phyloP scores from a whole-genome alignment of 1,139 yeast species.

The Saccharomyces pastorianus region DNA sequence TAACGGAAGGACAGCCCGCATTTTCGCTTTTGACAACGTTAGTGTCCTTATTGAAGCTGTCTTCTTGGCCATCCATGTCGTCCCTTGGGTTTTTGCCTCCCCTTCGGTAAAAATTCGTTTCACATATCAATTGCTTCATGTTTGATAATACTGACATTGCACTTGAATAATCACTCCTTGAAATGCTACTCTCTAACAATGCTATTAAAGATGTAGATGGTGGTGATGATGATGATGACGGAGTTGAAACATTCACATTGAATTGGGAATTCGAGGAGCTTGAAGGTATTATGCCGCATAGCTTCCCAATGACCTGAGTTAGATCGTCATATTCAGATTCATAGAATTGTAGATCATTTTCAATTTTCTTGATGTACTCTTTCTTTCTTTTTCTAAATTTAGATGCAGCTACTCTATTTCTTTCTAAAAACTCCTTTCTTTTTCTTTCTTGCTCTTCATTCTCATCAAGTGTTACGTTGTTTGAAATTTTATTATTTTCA shows the following conservation, averaged over 20 bases:
- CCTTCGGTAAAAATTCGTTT: conserved; percentile 21
- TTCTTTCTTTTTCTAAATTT: conserved; percentile 94
- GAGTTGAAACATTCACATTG: not conserved
- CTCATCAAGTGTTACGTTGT: conserved; percentile 12
- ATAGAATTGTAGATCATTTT: conserved; percentile 62
- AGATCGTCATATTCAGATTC: conserved; percentile 65
- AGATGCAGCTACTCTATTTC: conserved; percentile 91
- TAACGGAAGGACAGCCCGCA: not conserved
- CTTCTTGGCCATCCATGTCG: not conserved
- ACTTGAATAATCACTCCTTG: conserved; percentile 18
- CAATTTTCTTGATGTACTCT: conserved; percentile 77
- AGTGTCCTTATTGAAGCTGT: not conserved
- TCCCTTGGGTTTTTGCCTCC: conserved; percentile 20
- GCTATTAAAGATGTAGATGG: conserved; percentile 14
- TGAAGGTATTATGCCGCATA: conserved; percentile 14
- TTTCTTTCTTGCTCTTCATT: conserved; percentile 49
- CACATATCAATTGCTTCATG: conserved; percentile 18
- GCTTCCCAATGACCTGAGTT: conserved; percentile 28
- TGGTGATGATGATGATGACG: conserved; percentile 7
- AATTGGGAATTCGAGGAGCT: not conserved
- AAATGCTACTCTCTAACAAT: conserved; percentile 19
- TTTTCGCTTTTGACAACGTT: not conserved
- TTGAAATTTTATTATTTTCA: conserved; percentile 9
- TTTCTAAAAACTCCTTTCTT: conserved; percentile 73
- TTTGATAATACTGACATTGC: conserved; percentile 19